Percentiles rank a stretch among this genome's conserved stretches.
Evolutionary conservation across 139 green algal species (phyloP).

Genomic region (Chlorella sp.): DNA sequence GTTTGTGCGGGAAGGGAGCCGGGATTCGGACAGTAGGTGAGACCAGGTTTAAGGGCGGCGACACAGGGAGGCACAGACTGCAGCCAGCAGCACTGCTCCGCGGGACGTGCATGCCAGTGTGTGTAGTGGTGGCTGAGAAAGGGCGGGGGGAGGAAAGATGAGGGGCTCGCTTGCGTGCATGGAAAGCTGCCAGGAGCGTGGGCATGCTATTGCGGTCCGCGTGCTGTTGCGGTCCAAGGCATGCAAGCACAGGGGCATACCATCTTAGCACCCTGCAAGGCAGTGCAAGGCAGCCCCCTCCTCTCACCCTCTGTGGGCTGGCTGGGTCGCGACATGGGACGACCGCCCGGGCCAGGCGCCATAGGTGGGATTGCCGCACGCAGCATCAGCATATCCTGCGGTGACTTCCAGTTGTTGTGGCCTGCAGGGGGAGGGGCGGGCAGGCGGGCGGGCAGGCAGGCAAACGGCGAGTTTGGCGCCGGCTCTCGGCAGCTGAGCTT

Average conservation of each 20-base stretch:
- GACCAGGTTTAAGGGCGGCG: not conserved
- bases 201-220: no score
- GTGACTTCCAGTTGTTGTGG: slow-evolving; percentile 40
- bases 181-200: no score
- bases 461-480: not conserved
- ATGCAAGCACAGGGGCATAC: no score
- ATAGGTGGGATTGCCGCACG: not conserved
- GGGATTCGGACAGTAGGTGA: not conserved
- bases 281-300: not conserved
- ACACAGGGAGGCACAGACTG: not conserved
- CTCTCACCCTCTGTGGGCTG: not conserved
- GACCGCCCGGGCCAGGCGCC: not conserved
- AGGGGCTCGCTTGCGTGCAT: no score
- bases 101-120: not conserved
- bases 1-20: no score
- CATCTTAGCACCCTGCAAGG: not conserved
- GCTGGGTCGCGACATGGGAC: not conserved
- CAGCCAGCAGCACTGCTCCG: no score
- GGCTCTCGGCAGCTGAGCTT: not conserved
- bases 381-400: slow-evolving; percentile 29
- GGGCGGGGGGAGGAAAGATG: no score
- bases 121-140: not conserved
- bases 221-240: not conserved
- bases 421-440: not conserved
- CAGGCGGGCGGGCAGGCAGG: not conserved